Evolutionary conservation across 1,284 basidiomycete genomes (phyloP).

Genomic region (Tetrapyrgos nigripes): DNA sequence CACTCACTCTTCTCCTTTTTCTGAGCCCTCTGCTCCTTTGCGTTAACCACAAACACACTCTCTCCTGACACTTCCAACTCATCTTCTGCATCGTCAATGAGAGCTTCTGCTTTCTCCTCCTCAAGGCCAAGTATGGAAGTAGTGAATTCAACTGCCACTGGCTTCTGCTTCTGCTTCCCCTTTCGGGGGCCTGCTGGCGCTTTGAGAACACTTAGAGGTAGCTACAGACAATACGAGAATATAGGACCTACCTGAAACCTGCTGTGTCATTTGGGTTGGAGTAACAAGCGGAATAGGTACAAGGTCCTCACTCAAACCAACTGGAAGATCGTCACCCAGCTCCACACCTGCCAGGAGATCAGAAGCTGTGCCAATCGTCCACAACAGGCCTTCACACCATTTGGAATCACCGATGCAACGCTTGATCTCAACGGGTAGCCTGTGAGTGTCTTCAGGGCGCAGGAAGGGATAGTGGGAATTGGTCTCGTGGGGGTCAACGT

Average conservation of each 20-base stretch:
- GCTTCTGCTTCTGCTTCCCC: too few relatives aligned
- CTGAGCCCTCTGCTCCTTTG: neutral
- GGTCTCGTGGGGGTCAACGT: neutral
- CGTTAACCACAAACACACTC: neutral
- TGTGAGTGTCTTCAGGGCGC: neutral
- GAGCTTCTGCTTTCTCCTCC: neutral
- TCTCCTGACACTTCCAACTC: neutral
- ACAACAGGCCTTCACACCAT: conserved; percentile 4
- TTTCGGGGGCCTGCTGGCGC: neutral
- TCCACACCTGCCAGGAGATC: neutral
- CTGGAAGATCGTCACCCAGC: neutral
- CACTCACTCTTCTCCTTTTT: neutral
- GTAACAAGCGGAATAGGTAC: neutral
- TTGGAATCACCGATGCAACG: neutral
- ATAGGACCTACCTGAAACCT: neutral
- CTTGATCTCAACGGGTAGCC: neutral
- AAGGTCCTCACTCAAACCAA: neutral
- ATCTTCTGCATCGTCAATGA: neutral
- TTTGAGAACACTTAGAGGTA: neutral
- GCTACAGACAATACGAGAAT: neutral
- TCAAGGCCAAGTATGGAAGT: neutral
- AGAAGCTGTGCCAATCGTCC: conserved; percentile 1
- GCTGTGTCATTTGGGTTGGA: neutral
- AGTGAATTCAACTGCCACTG: too few relatives aligned
- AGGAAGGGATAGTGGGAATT: neutral